Percentiles rank a stretch among this genome's conserved stretches.
These are phyloP conservation scores for Hortaea werneckii DNA, from an alignment of 2,329 filamentous ascomycete genomes.

Conservation along the genomic window DNA sequence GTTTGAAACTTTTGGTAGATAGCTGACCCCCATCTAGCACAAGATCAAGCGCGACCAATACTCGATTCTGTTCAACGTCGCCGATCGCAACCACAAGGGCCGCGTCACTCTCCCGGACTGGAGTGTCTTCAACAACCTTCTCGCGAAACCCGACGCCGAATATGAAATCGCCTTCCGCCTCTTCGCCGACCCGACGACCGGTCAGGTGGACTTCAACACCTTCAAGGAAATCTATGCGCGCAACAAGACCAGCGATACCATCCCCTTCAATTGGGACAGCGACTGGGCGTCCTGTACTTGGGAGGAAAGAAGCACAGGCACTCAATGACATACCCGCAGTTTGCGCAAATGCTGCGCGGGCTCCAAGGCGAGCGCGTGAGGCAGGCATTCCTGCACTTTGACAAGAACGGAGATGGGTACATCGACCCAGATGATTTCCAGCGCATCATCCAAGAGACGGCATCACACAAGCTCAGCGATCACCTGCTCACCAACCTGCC, in stretches of 20 bases:
- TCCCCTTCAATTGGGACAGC: slow-evolving; percentile 94
- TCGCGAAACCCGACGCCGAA: slow-evolving; percentile 89
- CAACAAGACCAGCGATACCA: slow-evolving; percentile 74
- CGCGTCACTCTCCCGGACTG: slow-evolving; percentile 75
- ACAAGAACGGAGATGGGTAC: slow-evolving; percentile 85
- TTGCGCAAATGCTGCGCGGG: slow-evolving; percentile 94
- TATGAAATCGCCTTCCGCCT: slow-evolving; percentile 98
- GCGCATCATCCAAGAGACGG: slow-evolving; percentile 87
- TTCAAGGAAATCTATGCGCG: slow-evolving; percentile 77
- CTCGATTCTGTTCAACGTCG: slow-evolving; percentile 81
- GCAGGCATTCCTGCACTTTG: slow-evolving; percentile 86
- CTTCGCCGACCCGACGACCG: slow-evolving; percentile 78
- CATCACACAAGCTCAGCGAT: slow-evolving; percentile 92
- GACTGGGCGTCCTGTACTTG: slow-evolving; percentile 95
- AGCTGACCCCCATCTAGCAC: slow-evolving; percentile 49
- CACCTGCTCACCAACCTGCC: slow-evolving; percentile 84
- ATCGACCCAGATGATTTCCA: slow-evolving; percentile 95
- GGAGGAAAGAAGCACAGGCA: slow-evolving; percentile 81
- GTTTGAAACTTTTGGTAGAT: too few species aligned
- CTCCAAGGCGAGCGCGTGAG: slow-evolving; percentile 92
- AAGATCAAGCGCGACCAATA: slow-evolving; percentile 98
- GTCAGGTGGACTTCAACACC: slow-evolving; percentile 79
- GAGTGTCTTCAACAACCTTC: slow-evolving; percentile 86
- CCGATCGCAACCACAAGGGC: slow-evolving; percentile 66
- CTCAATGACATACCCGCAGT: slow-evolving; percentile 88